Base-by-base conservation (phyloP, 148 eudicot genomes). In the Cornus florida region DNA sequence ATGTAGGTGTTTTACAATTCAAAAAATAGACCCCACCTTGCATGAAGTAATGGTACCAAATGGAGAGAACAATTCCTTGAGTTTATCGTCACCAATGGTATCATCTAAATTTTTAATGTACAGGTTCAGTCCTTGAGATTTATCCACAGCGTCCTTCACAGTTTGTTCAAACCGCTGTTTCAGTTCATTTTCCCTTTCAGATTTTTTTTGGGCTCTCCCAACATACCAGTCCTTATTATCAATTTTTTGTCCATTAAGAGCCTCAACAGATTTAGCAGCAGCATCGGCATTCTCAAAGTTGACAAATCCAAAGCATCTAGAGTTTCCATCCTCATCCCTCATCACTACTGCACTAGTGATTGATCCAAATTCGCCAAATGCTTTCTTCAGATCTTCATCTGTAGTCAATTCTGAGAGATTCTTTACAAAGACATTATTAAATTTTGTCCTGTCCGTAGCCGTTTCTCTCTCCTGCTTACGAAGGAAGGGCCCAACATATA, bases 171-270 rank as follows among this genome's bases (percentile, higher is more conserved):
- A 90, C 32, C 75, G 76, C 13, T 53, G 62, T 78, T 90, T 95
- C 72, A 95, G 74, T 75, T 94, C 97, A 38, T 77, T 85, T 77
- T 95, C 97, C 76, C 97, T 89, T 80, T 95, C 96, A 56, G 94
- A 86, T 78, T 91, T 93, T 71, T 93, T 95, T 75, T 95, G 98
- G 59, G 96, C 97, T 87, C 87, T 91, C 13, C 96, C 97, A 75
- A 95, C 98, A 85, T 84, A 95, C 99, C 93, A 93, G 70, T 91
- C 99, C 83, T 95, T 93, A 11, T 90, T 84, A 83, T 93, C 95
- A 87, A 93, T 57, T 75, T 83, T 91, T 31, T 86, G 81, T 16
- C 96, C 98, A 77, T 95, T 93, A 12, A 95, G 82, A 76, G 88
- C 84, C 8, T 89, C 94, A 73, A 93, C 97, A 86, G 98, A 87